Evolutionary conservation across 139 green algal genomes (phyloP).

Genomic region (Volvox africanus): DNA sequence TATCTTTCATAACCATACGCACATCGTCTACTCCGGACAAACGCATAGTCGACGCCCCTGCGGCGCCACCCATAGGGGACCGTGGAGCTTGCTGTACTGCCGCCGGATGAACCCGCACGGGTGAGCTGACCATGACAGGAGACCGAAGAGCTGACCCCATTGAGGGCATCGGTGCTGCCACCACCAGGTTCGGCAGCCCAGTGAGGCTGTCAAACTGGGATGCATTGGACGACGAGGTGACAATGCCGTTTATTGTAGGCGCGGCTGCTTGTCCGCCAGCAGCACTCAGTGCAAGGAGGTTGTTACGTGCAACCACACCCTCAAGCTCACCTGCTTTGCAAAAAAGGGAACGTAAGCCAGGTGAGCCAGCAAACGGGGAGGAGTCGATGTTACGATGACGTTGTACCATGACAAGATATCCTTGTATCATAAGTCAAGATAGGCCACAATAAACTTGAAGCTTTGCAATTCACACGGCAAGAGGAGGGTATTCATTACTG

Average conservation of each 20-base stretch:
- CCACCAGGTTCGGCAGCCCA: neutral
- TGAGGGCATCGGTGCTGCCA: neutral
- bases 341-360: neutral
- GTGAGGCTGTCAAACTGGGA: neutral
- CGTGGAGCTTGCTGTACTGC: neutral
- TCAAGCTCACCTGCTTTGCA: constrained; percentile 61
- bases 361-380: no score
- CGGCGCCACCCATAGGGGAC: constrained; percentile 16
- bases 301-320: constrained; percentile 49
- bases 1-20: constrained; percentile 47
- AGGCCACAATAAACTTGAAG: no score
- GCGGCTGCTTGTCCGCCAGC: neutral
- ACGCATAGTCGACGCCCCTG: neutral
- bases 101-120: neutral
- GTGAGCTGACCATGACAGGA: constrained; percentile 32
- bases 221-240: neutral
- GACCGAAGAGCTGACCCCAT: constrained; percentile 31
- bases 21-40: constrained; percentile 53
- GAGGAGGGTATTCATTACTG: no score
- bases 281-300: neutral
- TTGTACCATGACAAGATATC: no score
- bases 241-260: neutral
- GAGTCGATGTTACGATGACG: no score
- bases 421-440: no score
- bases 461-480: no score